phyloP scores from a whole-genome alignment of 371 early-diverging fungal species.

The Capniomyces stellatus region DNA sequence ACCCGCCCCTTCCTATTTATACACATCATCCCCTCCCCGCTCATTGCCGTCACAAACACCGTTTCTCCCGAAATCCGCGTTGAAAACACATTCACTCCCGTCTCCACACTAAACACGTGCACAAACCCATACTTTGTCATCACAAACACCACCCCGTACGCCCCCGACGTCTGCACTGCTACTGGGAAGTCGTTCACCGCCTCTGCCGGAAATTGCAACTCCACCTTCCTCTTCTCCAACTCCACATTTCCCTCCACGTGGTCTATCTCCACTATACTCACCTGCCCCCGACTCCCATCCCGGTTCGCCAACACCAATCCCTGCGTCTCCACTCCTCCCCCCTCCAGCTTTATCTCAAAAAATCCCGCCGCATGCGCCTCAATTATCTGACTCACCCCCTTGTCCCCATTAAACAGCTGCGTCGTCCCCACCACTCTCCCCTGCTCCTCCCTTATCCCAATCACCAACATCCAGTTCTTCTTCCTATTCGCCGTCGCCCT shows the following conservation, averaged over 20 bases:
- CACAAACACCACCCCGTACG: constrained; percentile 79
- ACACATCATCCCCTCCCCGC: constrained; percentile 77
- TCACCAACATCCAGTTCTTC: constrained; percentile 82
- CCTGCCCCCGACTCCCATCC: constrained; percentile 40
- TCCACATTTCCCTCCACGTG: constrained; percentile 78
- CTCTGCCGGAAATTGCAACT: constrained; percentile 90
- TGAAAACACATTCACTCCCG: constrained; percentile 84
- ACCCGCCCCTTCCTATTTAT: constrained; percentile 97
- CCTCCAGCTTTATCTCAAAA: constrained; percentile 71
- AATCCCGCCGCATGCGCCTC: constrained; percentile 96
- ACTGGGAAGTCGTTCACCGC: constrained; percentile 91
- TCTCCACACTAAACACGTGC: constrained; percentile 87
- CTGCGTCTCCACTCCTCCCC: constrained; percentile 53
- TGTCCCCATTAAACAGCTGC: constrained; percentile 87
- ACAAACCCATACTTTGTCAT: constrained; percentile 96
- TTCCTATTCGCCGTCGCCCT: constrained; percentile 78
- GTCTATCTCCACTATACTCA: constrained; percentile 93
- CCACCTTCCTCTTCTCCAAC: constrained; percentile 79
- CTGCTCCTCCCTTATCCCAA: constrained; percentile 82
- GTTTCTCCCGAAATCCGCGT: constrained; percentile 93
- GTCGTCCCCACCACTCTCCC: constrained; percentile 85
- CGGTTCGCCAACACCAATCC: constrained; percentile 88
- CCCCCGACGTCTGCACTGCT: constrained; percentile 82
- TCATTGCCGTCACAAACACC: constrained; percentile 91
- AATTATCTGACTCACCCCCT: constrained; percentile 81